phyloP scores from a whole-genome alignment of 1,284 basidiomycete genomes.

The Rhodofomes roseus region DNA sequence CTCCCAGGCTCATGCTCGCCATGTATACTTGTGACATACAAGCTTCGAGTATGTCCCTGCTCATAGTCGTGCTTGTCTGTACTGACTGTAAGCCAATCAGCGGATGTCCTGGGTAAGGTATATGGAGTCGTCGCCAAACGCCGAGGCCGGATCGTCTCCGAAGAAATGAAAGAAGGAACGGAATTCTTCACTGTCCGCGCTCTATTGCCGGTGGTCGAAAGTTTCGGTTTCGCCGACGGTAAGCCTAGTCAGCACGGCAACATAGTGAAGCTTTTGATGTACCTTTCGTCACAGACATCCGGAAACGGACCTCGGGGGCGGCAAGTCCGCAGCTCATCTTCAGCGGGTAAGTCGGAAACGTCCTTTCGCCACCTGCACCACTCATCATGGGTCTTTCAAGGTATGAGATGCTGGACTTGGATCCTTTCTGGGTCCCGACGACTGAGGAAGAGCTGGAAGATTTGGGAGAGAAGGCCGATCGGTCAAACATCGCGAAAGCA shows the following conservation, averaged over 20 bases:
- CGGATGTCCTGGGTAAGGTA: constrained; percentile 96
- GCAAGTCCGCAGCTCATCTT: constrained; percentile 97
- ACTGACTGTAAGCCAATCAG: constrained; percentile 36
- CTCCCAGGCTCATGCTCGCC: constrained; percentile 92
- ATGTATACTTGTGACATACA: constrained; percentile 99
- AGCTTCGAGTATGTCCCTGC: constrained; percentile 75
- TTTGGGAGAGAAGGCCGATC: constrained; percentile 93
- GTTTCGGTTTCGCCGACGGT: constrained; percentile 98
- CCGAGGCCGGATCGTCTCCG: constrained; percentile 88
- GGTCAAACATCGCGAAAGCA: constrained; percentile 89
- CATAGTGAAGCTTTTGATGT: background rate
- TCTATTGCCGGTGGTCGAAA: constrained; percentile 93
- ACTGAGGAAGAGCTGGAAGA: constrained; percentile 98
- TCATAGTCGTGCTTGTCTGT: background rate
- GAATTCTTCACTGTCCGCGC: constrained; percentile 92
- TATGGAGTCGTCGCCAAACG: constrained; percentile 93
- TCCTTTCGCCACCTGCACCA: background rate
- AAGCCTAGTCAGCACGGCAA: constrained; percentile 9
- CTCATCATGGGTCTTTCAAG: constrained; percentile 32
- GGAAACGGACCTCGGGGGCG: constrained; percentile 94
- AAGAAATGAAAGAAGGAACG: constrained; percentile 99
- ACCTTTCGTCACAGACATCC: constrained; percentile 65
- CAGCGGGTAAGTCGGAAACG: constrained; percentile 62
- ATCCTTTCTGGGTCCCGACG: constrained; percentile 99
- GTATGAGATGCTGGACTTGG: constrained; percentile 86